Evolutionary conservation across 371 early-diverging fungal species (phyloP), one percentile per base, ranked within the genome.

Genomic region (Parasitella parasitica): DNA sequence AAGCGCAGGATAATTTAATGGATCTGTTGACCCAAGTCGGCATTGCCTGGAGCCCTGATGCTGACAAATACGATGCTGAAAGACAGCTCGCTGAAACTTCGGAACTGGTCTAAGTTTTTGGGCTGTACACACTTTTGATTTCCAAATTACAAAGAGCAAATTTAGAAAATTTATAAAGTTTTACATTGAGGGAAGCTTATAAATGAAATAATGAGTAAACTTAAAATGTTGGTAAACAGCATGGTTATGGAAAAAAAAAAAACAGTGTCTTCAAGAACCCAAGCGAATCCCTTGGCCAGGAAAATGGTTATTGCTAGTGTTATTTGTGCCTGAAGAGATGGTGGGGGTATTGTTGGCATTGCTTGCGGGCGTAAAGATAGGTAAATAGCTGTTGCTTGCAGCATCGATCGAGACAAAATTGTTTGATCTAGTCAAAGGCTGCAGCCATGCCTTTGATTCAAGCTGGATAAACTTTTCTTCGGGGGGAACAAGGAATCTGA

Each of bases 1-100:
- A 80, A 52, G 63, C 72, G 22, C 67, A 75, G 52, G 55, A 72
- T 32, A 76, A 71, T 65, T 58, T 80, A 58, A 53, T 81, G 68
- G 56, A 71, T 6, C 13, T 78, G 35, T 63, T 79, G 37, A 26
- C 48, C 6, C 69, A 75, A 52, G 69, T 69, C 0, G 66, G 46
- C 28, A 48, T 71, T 30, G 54, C 67, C 6, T 83, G 77, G 71
- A 27, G 39, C 30, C 34, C 58, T 15, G 30, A 64, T 5, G 55
- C 69, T 7, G 57, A 27, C 27, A 32, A 54, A 34, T 34, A 59
- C 34, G 61, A 69, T 20, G 53, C 53, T 13, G 61, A 55, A 13
- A 60, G 64, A 64, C 35, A 57, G 34, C 18, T 26, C 3, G 69
- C 61, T 34, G 46, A 28, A n/a, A 50, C 54, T 11, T 36, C 69